These are phyloP conservation scores for Skeletonema grethae DNA, from an alignment of 108 stramenopile species.

Conservation along the genomic window DNA sequence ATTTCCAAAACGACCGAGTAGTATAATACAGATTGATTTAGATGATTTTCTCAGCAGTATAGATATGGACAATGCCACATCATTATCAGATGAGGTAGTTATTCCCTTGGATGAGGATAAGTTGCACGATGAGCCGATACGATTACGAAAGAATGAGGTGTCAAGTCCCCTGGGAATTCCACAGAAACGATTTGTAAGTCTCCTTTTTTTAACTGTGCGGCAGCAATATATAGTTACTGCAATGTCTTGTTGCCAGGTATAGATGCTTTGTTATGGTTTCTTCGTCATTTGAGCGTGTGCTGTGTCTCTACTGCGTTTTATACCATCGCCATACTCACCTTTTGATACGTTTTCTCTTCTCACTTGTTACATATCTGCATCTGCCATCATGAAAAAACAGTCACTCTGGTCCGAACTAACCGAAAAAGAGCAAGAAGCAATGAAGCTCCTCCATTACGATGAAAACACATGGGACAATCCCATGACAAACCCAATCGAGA, in stretches of 20 bases:
- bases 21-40: background rate
- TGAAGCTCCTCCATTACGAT: background rate
- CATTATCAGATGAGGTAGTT: background rate
- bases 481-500: background rate
- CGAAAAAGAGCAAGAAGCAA: background rate
- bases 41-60: background rate
- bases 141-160: no score
- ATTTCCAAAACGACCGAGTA: background rate
- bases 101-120: background rate
- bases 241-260: no score
- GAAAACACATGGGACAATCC: conserved; percentile 9
- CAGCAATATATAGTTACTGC: no score
- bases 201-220: background rate
- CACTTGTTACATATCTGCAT: background rate
- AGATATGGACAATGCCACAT: background rate
- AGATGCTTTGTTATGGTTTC: no score
- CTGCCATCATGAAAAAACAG: background rate
- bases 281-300: no score
- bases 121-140: no score
- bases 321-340: no score
- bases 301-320: no score
- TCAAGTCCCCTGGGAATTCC: background rate
- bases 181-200: background rate
- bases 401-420: background rate
- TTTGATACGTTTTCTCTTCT: background rate